Evolutionary conservation across 1,284 basidiomycete genomes (phyloP).

Genomic region (Phylloporus sp.): DNA sequence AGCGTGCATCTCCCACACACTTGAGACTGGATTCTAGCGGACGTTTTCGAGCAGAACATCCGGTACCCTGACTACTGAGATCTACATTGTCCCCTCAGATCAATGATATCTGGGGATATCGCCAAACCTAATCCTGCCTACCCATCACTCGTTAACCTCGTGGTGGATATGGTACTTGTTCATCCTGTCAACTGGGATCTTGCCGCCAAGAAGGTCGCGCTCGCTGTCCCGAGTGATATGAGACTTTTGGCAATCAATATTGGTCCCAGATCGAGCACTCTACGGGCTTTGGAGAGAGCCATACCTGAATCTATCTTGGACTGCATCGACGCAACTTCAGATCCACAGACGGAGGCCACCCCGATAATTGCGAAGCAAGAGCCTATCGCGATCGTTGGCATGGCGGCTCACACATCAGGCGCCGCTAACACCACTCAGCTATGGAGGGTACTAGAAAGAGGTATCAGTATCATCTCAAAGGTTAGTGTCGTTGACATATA

Average conservation of each 20-base stretch:
- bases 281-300: conserved; percentile 49
- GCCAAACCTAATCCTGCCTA: conserved; percentile 34
- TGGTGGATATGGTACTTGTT: conserved; percentile 67
- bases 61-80: conserved; percentile 57
- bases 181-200: conserved; percentile 64
- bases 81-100: conserved; percentile 55
- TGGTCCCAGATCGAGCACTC: conserved; percentile 59
- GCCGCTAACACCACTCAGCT: conserved; percentile 55
- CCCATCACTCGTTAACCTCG: conserved; percentile 51
- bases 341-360: conserved; percentile 4
- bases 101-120: conserved; percentile 54
- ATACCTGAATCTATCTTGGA: conserved; percentile 37
- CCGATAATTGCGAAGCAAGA: conserved; percentile 46
- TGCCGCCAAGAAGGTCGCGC: conserved; percentile 45
- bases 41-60: conserved; percentile 54
- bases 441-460: conserved; percentile 67
- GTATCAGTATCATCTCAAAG: conserved; percentile 65
- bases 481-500: conserved; percentile 44
- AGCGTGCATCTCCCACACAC: conserved; percentile 43
- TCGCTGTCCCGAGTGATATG: conserved; percentile 36
- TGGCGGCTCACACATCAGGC: conserved; percentile 72
- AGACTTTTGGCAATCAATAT: conserved; percentile 62
- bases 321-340: conserved; percentile 42
- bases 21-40: conserved; percentile 51
- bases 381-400: conserved; percentile 74